Evolutionary conservation across 208 protist genomes (phyloP).

Genomic region (Acanthamoeba royreba): DNA sequence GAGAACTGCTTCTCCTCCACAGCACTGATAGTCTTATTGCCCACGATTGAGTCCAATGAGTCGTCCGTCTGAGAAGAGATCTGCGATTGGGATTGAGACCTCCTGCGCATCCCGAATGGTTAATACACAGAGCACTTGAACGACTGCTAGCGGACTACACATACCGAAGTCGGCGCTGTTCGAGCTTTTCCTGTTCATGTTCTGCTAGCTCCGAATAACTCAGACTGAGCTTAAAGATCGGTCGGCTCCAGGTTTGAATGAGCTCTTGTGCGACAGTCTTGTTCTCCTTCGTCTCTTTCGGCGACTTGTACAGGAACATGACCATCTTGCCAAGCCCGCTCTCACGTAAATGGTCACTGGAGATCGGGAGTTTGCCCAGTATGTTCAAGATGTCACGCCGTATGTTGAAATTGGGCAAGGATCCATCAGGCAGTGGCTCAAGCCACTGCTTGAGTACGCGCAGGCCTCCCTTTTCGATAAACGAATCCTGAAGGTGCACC

Average conservation of each 20-base stretch:
- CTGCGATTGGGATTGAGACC: neutral
- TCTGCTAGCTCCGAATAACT: slow-evolving; percentile 1
- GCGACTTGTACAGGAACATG: slow-evolving; percentile 25
- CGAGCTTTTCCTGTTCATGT: neutral
- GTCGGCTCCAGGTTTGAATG: slow-evolving; percentile 26
- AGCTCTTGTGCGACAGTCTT: slow-evolving; percentile 29
- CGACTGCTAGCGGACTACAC: neutral
- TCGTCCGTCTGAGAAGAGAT: neutral
- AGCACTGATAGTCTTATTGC: neutral
- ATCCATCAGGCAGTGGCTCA: neutral
- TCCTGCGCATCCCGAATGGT: neutral
- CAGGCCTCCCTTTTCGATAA: neutral
- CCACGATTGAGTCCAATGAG: neutral
- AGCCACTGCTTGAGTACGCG: neutral
- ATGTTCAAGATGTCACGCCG: neutral
- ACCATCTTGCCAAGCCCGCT: neutral
- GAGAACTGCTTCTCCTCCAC: slow-evolving; percentile 10
- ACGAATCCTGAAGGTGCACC: neutral
- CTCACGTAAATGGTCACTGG: neutral
- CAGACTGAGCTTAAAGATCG: slow-evolving; percentile 18
- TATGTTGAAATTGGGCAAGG: slow-evolving; percentile 22
- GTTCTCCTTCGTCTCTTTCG: slow-evolving; percentile 44
- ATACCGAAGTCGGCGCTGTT: too few relatives aligned
- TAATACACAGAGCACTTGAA: neutral
- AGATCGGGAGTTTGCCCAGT: neutral